phyloP scores from a whole-genome alignment of 768 basidiomycete genomes.

The Tricholomella constricta region DNA sequence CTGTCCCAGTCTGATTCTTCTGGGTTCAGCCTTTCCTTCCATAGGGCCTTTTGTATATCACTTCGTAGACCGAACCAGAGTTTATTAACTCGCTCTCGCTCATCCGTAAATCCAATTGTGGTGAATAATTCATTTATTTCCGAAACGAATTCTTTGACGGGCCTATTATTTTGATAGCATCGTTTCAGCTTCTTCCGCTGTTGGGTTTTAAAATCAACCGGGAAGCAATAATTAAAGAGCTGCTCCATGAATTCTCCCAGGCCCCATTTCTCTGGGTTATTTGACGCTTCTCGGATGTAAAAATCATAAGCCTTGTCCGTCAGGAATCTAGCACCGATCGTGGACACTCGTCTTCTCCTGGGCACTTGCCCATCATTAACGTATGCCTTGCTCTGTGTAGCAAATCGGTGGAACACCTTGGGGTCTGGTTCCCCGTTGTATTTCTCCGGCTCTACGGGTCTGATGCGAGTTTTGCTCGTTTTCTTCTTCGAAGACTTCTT shows the following conservation, averaged over 20 bases:
- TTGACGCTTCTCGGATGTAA: conserved; percentile 7
- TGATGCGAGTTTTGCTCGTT: not conserved
- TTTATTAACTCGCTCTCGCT: not conserved
- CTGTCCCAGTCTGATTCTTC: no score
- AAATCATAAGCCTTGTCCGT: conserved; percentile 11
- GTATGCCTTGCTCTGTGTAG: conserved; percentile 1
- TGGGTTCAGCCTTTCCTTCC: no score
- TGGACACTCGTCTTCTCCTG: not conserved
- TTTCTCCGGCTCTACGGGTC: not conserved
- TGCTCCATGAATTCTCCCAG: conserved; percentile 1
- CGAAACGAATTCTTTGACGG: not conserved
- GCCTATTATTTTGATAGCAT: conserved; percentile 1
- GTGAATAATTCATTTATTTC: not conserved
- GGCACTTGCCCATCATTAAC: not conserved
- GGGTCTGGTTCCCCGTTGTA: conserved; percentile 2
- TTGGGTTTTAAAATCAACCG: conserved; percentile 3
- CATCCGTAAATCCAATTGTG: not conserved
- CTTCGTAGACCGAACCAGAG: not conserved
- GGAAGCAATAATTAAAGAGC: conserved; percentile 18
- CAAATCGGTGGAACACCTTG: not conserved
- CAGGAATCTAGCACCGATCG: conserved; percentile 6
- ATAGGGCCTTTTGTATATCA: no score
- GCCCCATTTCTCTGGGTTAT: not conserved
- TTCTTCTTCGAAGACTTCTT: no score
- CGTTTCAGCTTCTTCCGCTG: conserved; percentile 1